Evolutionary conservation across 2,329 filamentous ascomycete species (phyloP).

Genomic region (Ceratocystis diversiconidia): DNA sequence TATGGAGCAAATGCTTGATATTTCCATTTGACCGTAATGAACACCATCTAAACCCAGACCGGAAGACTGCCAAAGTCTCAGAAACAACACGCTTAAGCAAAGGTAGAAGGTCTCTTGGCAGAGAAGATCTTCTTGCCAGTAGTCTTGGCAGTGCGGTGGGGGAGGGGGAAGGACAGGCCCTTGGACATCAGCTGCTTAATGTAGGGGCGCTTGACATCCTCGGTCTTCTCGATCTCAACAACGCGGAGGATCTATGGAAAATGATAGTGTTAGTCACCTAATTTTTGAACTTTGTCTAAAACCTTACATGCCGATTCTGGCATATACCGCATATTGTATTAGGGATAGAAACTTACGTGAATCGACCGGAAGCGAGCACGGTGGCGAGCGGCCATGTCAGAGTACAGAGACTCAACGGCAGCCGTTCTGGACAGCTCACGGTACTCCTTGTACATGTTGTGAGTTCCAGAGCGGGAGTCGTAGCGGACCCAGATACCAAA

Average conservation of each 20-base stretch:
- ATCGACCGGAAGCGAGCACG: conserved; percentile 91
- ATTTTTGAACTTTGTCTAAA: neutral
- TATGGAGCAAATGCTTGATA: conserved; percentile 37
- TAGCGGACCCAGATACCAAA: conserved; percentile 99
- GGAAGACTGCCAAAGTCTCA: conserved; percentile 30
- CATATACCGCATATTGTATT: neutral
- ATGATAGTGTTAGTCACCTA: neutral
- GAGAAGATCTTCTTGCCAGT: conserved; percentile 82
- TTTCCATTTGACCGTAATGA: conserved; percentile 46
- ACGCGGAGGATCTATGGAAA: conserved; percentile 78
- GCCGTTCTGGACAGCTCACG: conserved; percentile 94
- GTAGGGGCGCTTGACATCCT: conserved; percentile 95
- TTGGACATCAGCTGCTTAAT: conserved; percentile 97
- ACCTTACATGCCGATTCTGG: neutral
- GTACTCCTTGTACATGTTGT: conserved; percentile 99
- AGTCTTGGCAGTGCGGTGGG: conserved; percentile 82
- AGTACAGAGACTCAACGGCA: conserved; percentile 93
- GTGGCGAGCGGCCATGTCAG: conserved; percentile 99
- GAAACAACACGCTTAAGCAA: conserved; percentile 64
- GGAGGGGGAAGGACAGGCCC: conserved; percentile 94
- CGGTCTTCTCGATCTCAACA: conserved; percentile 87
- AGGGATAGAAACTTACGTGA: conserved; percentile 55
- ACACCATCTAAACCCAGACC: conserved; percentile 44
- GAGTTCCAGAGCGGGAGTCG: conserved; percentile 97
- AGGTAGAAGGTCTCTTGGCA: conserved; percentile 86